Evolutionary conservation across 2,329 filamentous ascomycete genomes (phyloP).

Genomic region (Aspergillus japonicus): DNA sequence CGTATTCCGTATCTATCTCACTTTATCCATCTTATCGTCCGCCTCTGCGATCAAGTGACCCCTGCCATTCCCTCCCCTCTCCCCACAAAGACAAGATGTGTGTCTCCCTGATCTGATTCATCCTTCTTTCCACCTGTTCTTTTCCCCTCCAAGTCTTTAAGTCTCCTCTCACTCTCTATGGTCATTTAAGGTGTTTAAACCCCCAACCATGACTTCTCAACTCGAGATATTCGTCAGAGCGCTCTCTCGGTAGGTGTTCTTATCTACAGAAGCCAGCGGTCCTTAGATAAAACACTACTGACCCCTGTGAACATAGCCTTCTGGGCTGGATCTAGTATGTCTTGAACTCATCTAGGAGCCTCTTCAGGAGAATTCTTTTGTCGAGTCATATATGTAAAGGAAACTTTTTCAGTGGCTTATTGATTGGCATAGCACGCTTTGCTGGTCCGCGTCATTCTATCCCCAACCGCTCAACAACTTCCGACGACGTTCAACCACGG

Average conservation of each 20-base stretch:
- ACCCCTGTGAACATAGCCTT: conserved; percentile 50
- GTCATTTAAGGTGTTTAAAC: neutral
- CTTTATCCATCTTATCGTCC: conserved; percentile 6
- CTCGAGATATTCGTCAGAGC: conserved; percentile 39
- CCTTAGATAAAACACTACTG: conserved; percentile 11
- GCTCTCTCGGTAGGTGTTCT: conserved; percentile 42
- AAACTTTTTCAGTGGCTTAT: conserved; percentile 4
- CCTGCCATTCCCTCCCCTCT: neutral
- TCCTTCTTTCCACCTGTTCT: neutral
- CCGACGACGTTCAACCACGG: conserved; percentile 71
- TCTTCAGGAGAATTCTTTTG: neutral
- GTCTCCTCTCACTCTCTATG: neutral
- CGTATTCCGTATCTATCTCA: neutral
- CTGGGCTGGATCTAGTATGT: conserved; percentile 72
- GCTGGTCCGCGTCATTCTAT: conserved; percentile 90
- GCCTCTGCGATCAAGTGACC: conserved; percentile 9
- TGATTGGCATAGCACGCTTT: conserved; percentile 48
- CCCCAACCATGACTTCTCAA: conserved; percentile 30
- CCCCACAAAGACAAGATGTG: neutral
- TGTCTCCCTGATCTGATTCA: neutral
- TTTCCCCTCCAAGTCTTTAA: neutral
- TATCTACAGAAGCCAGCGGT: neutral
- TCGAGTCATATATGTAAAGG: neutral
- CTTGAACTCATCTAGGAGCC: neutral
- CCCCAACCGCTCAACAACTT: conserved; percentile 83